Conservation (phyloP, 2,329 filamentous ascomycete species). For the Zalaria obscura region DNA sequence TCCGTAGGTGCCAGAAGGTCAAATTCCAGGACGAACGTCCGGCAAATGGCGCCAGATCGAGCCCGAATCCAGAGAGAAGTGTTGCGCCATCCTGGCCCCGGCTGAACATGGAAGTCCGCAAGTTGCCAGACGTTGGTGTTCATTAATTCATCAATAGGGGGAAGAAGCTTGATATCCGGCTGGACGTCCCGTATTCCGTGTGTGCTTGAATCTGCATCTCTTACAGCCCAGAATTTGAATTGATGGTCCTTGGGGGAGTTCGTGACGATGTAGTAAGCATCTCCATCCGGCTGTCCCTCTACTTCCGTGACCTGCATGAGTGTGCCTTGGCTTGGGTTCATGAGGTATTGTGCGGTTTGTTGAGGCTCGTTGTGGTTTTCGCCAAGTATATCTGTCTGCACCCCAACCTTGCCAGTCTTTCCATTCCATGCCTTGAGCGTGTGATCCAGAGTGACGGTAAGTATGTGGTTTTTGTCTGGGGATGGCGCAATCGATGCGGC, state of each 20-base stretch:
- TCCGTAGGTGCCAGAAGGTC: slow-evolving; percentile 39
- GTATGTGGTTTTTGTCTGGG: slow-evolving; percentile 39
- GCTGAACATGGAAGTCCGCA: slow-evolving; percentile 30
- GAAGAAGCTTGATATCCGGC: slow-evolving; percentile 46
- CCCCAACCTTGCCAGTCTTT: slow-evolving; percentile 61
- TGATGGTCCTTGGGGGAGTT: slow-evolving; percentile 82
- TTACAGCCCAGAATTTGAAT: slow-evolving; percentile 86
- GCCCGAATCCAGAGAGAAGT: slow-evolving; percentile 33
- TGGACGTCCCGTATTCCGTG: slow-evolving; percentile 60
- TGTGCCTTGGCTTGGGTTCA: slow-evolving; percentile 66
- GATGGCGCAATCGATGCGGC: slow-evolving; percentile 44
- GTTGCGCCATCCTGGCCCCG: slow-evolving; percentile 22
- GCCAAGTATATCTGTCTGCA: slow-evolving; percentile 64
- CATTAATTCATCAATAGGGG: slow-evolving; percentile 40
- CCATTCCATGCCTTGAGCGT: slow-evolving; percentile 82
- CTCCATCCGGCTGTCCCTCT: slow-evolving; percentile 39
- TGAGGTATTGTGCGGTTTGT: slow-evolving; percentile 56
- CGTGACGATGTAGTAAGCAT: slow-evolving; percentile 53
- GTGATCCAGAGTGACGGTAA: slow-evolving; percentile 83
- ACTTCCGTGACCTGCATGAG: slow-evolving; percentile 59
- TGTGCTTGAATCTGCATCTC: slow-evolving; percentile 42
- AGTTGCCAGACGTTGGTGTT: slow-evolving; percentile 37
- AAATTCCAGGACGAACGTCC: slow-evolving; percentile 61
- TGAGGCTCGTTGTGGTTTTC: slow-evolving; percentile 37
- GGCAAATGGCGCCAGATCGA: slow-evolving; percentile 41